phyloP scores from a whole-genome alignment of 2,329 filamentous ascomycete genomes.

The Chaetomium globosum region DNA sequence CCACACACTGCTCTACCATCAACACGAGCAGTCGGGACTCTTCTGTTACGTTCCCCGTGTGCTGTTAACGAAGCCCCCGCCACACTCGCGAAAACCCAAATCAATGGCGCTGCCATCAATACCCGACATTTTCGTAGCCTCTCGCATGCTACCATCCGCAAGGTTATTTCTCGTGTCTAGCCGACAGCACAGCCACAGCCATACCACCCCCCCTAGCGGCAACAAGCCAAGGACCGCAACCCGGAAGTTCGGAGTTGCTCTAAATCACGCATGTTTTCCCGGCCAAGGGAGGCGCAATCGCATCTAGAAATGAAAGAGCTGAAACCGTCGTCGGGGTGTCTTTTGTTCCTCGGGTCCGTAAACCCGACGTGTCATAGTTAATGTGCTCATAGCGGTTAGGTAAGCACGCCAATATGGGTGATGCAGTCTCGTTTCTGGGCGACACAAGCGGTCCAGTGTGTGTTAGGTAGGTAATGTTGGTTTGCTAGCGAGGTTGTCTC shows the following conservation, averaged over 20 bases:
- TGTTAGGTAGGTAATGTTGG: too few relatives aligned
- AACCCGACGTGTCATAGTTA: too few relatives aligned
- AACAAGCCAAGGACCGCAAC: background rate
- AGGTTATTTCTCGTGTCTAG: background rate
- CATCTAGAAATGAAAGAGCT: too few relatives aligned
- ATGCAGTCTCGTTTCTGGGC: too few relatives aligned
- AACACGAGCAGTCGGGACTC: background rate
- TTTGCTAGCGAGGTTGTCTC: too few relatives aligned
- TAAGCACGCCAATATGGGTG: too few relatives aligned
- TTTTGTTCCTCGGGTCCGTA: too few relatives aligned
- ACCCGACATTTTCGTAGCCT: background rate
- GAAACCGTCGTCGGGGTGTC: too few relatives aligned
- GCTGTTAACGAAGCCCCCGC: too few relatives aligned
- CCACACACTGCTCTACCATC: background rate
- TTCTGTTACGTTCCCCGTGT: too few relatives aligned
- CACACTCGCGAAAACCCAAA: background rate
- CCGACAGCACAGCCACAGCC: slow-evolving; percentile 4
- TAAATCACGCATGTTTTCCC: background rate
- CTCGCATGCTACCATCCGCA: background rate
- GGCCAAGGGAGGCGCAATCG: background rate
- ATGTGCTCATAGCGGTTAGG: too few relatives aligned
- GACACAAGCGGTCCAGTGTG: too few relatives aligned
- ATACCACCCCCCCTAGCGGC: background rate
- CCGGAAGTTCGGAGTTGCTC: background rate
- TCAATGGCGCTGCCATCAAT: background rate